Evolutionary conservation across 495 filamentous ascomycete genomes (phyloP).

Genomic region (Podospora sp.): DNA sequence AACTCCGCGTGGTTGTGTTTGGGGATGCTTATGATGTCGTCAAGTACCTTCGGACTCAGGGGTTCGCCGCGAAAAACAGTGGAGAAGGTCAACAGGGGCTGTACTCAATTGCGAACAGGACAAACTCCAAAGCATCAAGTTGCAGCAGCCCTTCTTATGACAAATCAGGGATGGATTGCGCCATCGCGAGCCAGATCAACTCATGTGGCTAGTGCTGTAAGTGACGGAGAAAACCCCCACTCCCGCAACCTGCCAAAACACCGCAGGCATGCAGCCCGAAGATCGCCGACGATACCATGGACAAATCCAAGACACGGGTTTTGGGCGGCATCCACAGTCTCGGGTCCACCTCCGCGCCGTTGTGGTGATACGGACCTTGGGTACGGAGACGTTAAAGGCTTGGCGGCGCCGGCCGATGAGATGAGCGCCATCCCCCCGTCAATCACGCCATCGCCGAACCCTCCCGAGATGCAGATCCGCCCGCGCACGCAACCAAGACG

Average conservation of each 20-base stretch:
- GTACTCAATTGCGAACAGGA: neutral
- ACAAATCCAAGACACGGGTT: too few relatives aligned
- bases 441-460: conserved; percentile 30
- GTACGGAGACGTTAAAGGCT: too few relatives aligned
- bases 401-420: neutral
- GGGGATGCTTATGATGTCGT: neutral
- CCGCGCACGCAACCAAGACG: neutral
- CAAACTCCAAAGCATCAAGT: neutral
- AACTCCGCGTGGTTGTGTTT: neutral
- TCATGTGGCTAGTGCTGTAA: conserved; percentile 15
- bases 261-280: neutral
- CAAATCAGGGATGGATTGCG: conserved; percentile 31
- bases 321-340: neutral
- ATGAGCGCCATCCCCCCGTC: conserved; percentile 27
- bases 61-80: conserved; percentile 10
- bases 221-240: neutral
- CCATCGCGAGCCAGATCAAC: conserved; percentile 22
- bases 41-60: neutral
- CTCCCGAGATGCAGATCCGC: conserved; percentile 12
- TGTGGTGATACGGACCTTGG: neutral
- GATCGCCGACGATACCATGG: neutral
- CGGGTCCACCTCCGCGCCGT: conserved; percentile 1
- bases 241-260: neutral
- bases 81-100: neutral
- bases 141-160: conserved; percentile 12